These are phyloP conservation scores for Trichoderma sp. DNA, from an alignment of 2,329 filamentous ascomycete genomes.

Conservation along the genomic window DNA sequence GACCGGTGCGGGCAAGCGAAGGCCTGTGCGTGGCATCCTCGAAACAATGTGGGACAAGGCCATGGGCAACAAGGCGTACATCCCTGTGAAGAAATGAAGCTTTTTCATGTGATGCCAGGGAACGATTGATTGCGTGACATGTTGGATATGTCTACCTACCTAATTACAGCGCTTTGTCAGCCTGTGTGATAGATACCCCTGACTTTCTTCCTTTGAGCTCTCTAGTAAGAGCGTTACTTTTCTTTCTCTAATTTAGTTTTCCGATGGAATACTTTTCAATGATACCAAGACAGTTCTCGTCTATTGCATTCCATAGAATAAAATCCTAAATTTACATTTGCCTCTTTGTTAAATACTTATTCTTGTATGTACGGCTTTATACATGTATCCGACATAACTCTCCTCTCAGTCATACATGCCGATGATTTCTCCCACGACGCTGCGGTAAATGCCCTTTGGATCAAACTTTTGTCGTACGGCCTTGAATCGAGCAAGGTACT, in stretches of 20 bases:
- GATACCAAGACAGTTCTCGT: conserved; percentile 10
- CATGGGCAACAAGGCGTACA: conserved; percentile 31
- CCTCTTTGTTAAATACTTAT: background rate
- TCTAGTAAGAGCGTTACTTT: background rate
- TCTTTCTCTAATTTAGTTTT: background rate
- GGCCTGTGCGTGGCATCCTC: conserved; percentile 29
- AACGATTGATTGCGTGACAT: background rate
- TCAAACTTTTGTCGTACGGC: conserved; percentile 48
- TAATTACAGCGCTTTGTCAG: conserved; percentile 11
- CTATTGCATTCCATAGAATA: conserved; percentile 7
- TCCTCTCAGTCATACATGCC: conserved; percentile 38
- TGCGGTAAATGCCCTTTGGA: conserved; percentile 47
- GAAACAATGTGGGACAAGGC: conserved; percentile 34
- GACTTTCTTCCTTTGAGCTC: background rate
- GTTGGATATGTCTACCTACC: conserved; percentile 10
- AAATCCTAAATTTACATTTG: background rate
- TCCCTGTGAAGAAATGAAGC: conserved; percentile 27
- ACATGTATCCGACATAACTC: background rate
- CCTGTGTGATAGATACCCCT: conserved; percentile 18
- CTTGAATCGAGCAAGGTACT: conserved; percentile 48
- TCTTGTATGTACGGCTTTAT: background rate
- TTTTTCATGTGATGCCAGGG: background rate
- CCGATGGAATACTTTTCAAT: conserved; percentile 6
- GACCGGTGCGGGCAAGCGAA: conserved; percentile 27
- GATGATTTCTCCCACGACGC: conserved; percentile 48